Percentiles rank a stretch among this genome's conserved stretches.
phyloP scores from a whole-genome alignment of 2,329 filamentous ascomycete genomes.

The Colletotrichum costaricense region DNA sequence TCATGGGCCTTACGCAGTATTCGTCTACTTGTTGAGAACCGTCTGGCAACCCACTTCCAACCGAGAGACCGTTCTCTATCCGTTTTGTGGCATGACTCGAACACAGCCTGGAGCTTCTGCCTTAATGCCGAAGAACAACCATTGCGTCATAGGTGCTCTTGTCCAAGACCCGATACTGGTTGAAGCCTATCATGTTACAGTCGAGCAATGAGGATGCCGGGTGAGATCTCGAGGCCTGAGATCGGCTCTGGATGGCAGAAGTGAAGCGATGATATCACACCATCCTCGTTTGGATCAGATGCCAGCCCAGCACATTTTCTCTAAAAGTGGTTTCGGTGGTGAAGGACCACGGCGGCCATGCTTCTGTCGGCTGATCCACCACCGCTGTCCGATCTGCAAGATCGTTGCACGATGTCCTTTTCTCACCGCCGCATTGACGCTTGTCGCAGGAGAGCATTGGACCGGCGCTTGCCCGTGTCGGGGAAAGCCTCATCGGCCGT shows the following conservation, averaged over 20 bases:
- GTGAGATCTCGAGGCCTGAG: not conserved
- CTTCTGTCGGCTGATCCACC: not conserved
- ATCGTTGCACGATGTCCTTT: not conserved
- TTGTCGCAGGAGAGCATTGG: not conserved
- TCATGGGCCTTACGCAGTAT: not conserved
- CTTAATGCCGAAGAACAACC: not conserved
- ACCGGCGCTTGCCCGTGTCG: conserved; percentile 11
- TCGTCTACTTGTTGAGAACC: not conserved
- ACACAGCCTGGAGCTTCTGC: not conserved
- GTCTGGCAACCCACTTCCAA: not conserved
- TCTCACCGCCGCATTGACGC: not conserved
- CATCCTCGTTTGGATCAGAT: not conserved
- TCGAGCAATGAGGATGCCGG: not conserved
- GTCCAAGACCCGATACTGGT: not conserved
- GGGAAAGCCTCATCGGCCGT: not conserved
- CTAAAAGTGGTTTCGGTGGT: not conserved
- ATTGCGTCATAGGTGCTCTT: not conserved
- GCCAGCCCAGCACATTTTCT: not conserved
- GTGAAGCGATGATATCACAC: not conserved
- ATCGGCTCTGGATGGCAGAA: not conserved
- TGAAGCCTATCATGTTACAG: not conserved
- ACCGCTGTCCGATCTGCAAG: not conserved
- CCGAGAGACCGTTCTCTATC: not conserved
- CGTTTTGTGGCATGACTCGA: not conserved
- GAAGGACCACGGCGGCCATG: not conserved